A percentile compares a stretch with the other conserved stretches of the same genome.
Evolutionary conservation across 768 basidiomycete species (phyloP).

Genomic region (Auricularia heimuer): DNA sequence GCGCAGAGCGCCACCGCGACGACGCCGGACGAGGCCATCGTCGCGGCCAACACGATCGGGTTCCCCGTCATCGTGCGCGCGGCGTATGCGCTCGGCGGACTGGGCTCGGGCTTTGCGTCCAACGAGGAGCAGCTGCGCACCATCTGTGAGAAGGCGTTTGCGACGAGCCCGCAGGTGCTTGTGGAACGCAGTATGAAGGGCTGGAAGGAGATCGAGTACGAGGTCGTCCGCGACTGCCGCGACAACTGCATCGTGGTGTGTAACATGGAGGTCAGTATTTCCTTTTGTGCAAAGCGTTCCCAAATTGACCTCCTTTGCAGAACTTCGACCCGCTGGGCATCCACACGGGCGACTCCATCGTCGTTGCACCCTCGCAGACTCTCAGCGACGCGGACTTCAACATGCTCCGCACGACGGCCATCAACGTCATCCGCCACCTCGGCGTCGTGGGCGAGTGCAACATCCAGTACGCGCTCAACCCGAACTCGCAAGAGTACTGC

Average conservation of each 20-base stretch:
- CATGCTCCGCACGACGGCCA: constrained; percentile 96
- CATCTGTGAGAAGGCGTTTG: constrained; percentile 90
- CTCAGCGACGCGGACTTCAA: constrained; percentile 99
- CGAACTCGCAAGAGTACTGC: constrained; percentile 90
- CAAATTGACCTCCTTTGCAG: constrained; percentile 29
- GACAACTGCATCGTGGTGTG: constrained; percentile 99
- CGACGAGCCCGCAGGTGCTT: constrained; percentile 95
- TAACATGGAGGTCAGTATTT: constrained; percentile 94
- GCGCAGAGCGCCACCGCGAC: constrained; percentile 84
- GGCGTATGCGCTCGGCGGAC: constrained; percentile 90
- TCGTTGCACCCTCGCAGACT: constrained; percentile 95
- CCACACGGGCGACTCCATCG: constrained; percentile 97
- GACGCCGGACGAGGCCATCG: constrained; percentile 72
- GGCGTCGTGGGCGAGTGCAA: constrained; percentile 98
- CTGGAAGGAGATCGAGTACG: constrained; percentile 99
- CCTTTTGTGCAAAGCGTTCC: background rate
- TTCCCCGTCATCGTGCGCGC: constrained; percentile 96
- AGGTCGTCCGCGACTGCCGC: constrained; percentile 93
- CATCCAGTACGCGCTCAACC: constrained; percentile 97
- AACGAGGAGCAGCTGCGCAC: constrained; percentile 81
- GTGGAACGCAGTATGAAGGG: constrained; percentile 99
- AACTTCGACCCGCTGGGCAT: constrained; percentile 99
- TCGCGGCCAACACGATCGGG: constrained; percentile 75
- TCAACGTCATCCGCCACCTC: constrained; percentile 97
- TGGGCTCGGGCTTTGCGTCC: constrained; percentile 95